phyloP scores from a whole-genome alignment of 1,284 basidiomycete species.

The Stygiomarasmius scandens region DNA sequence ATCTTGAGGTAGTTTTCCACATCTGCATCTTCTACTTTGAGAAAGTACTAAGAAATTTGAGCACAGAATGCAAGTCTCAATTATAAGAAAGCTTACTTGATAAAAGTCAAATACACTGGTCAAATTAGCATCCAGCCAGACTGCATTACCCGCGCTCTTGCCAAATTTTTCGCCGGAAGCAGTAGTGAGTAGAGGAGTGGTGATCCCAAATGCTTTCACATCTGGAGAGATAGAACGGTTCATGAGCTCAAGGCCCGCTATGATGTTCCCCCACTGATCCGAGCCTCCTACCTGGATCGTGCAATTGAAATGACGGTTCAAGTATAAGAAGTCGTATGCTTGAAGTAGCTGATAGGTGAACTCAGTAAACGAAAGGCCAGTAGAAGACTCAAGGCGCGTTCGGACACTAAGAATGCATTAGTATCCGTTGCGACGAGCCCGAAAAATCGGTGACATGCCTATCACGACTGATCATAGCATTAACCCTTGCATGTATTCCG shows the following conservation, averaged over 20 bases:
- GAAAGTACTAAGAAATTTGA: constrained; percentile 73
- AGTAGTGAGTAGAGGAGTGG: constrained; percentile 92
- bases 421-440: constrained; percentile 1
- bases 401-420: constrained; percentile 66
- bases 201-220: constrained; percentile 79
- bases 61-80: constrained; percentile 1
- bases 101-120: constrained; percentile 92
- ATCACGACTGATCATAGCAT: constrained; percentile 89
- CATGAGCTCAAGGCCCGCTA: constrained; percentile 90
- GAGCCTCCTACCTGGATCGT: constrained; percentile 93
- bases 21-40: constrained; percentile 81
- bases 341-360: constrained; percentile 98
- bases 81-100: constrained; percentile 58
- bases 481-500: constrained; percentile 83
- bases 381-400: constrained; percentile 75
- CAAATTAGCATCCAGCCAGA: constrained; percentile 81
- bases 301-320: constrained; percentile 73
- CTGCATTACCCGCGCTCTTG: constrained; percentile 94
- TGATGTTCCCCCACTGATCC: constrained; percentile 99
- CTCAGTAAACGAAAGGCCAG: constrained; percentile 95
- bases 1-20: constrained; percentile 81
- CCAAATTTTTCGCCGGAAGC: constrained; percentile 94
- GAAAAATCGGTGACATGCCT: constrained; percentile 55
- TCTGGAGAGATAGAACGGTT: constrained; percentile 42
- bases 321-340: constrained; percentile 90